Evolutionary conservation across 306 rosid species (phyloP).

Genomic region (Rosa chinensis): DNA sequence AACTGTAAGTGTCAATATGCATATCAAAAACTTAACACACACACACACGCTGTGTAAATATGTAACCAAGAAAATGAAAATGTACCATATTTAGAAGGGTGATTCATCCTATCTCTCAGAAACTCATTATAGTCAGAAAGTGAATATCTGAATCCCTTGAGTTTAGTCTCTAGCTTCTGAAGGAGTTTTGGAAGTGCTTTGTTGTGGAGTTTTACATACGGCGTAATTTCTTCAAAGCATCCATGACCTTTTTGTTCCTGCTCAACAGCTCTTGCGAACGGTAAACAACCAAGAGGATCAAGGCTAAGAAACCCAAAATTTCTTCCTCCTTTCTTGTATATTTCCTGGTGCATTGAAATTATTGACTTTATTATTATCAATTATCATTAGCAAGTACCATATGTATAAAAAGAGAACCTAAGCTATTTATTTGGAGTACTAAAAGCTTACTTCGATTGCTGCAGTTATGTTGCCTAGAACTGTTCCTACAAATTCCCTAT

Average conservation of each 20-base stretch:
- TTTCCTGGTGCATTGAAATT: constrained; percentile 13
- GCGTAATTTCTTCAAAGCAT: background rate
- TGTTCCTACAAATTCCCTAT: background rate
- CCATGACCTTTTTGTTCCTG: background rate
- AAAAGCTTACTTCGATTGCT: background rate
- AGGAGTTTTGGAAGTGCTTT: constrained; percentile 18
- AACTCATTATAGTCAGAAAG: background rate
- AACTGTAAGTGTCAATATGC: background rate
- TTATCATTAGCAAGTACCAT: background rate
- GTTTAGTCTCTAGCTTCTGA: constrained; percentile 2
- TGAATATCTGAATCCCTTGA: constrained; percentile 34
- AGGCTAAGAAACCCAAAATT: constrained; percentile 27
- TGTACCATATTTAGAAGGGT: constrained; percentile 31
- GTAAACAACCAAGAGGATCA: constrained; percentile 23
- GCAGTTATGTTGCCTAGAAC: constrained; percentile 1
- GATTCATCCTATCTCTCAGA: constrained; percentile 10
- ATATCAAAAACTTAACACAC: too few species aligned
- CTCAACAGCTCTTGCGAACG: background rate
- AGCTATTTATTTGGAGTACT: background rate
- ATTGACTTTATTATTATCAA: background rate
- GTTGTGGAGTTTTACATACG: constrained; percentile 16
- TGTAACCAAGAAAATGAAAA: background rate
- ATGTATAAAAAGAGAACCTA: background rate
- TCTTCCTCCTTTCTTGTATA: constrained; percentile 34
- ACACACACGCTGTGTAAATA: too few species aligned